Evolutionary conservation across 352 stramenopile genomes (phyloP).

Genomic region (Pythium brassicae): DNA sequence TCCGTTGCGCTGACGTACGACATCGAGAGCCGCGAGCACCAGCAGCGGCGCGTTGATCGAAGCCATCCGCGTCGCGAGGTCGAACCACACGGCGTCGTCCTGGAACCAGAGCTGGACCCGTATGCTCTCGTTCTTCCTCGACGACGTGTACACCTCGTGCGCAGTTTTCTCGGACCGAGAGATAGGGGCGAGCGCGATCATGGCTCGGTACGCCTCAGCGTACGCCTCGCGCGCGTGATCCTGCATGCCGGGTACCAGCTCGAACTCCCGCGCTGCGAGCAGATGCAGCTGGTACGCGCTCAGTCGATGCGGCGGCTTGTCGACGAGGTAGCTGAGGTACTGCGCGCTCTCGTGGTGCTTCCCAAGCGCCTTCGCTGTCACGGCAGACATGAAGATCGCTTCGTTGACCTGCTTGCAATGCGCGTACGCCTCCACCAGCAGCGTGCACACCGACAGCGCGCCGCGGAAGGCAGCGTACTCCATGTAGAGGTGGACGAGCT

Average conservation of each 20-base stretch:
- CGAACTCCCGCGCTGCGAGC: constrained; percentile 48
- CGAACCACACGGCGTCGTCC: constrained; percentile 55
- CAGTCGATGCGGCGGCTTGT: constrained; percentile 48
- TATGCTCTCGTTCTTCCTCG: constrained; percentile 58
- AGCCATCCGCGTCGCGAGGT: constrained; percentile 42
- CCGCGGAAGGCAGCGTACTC: constrained; percentile 58
- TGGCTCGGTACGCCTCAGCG: constrained; percentile 49
- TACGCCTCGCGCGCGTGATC: constrained; percentile 42
- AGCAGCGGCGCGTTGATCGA: constrained; percentile 45
- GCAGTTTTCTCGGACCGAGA: constrained; percentile 48
- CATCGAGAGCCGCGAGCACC: constrained; percentile 23
- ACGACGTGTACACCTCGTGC: constrained; percentile 55
- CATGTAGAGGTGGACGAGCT: constrained; percentile 60
- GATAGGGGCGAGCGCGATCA: constrained; percentile 41
- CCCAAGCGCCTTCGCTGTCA: constrained; percentile 44
- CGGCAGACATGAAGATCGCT: constrained; percentile 60
- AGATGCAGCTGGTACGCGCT: constrained; percentile 52
- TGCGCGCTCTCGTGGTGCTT: constrained; percentile 62
- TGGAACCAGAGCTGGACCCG: constrained; percentile 51
- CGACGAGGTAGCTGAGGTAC: constrained; percentile 67
- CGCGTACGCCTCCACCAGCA: constrained; percentile 60
- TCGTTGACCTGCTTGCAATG: constrained; percentile 33
- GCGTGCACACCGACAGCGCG: constrained; percentile 59
- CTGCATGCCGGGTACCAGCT: constrained; percentile 34
- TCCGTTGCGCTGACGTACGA: constrained; percentile 18